Conservation (phyloP, 495 filamentous ascomycete genomes). For the Astrothelium macrocarpum region DNA sequence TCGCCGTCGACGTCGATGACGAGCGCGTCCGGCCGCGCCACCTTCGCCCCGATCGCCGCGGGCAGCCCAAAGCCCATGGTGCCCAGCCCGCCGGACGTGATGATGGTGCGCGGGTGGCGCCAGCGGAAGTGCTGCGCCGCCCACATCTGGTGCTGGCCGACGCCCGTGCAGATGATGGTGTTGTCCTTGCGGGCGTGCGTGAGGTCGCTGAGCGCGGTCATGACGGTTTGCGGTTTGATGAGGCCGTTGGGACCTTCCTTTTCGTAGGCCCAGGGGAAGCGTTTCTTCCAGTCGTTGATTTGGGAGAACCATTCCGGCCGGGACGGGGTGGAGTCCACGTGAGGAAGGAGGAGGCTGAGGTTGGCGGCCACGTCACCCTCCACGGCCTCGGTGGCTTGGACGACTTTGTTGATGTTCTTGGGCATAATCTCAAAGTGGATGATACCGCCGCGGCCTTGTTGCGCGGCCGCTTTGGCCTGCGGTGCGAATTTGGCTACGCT, state of each 20-base stretch:
- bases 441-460: slow-evolving; percentile 64
- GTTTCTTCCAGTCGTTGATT: slow-evolving; percentile 80
- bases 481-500: slow-evolving; percentile 59
- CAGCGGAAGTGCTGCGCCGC: slow-evolving; percentile 88
- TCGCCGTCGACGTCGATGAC: slow-evolving; percentile 95
- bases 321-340: slow-evolving; percentile 40
- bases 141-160: slow-evolving; percentile 98
- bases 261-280: slow-evolving; percentile 74
- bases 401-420: slow-evolving; percentile 82
- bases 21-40: slow-evolving; percentile 72
- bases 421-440: slow-evolving; percentile 76
- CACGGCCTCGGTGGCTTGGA: slow-evolving; percentile 71
- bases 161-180: slow-evolving; percentile 81
- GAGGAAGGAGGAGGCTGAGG: slow-evolving; percentile 61
- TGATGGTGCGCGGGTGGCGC: slow-evolving; percentile 75
- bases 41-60: slow-evolving; percentile 87
- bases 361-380: slow-evolving; percentile 66
- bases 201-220: slow-evolving; percentile 69
- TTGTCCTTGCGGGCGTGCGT: slow-evolving; percentile 63
- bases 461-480: slow-evolving; percentile 53
- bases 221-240: slow-evolving; percentile 84
- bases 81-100: slow-evolving; percentile 84
- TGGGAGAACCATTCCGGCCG: slow-evolving; percentile 80
- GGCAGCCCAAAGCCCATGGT: slow-evolving; percentile 96
- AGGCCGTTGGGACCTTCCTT: slow-evolving; percentile 54